Base-by-base conservation (phyloP, 345 rosid genomes). In the Noccaea bulbosa region DNA sequence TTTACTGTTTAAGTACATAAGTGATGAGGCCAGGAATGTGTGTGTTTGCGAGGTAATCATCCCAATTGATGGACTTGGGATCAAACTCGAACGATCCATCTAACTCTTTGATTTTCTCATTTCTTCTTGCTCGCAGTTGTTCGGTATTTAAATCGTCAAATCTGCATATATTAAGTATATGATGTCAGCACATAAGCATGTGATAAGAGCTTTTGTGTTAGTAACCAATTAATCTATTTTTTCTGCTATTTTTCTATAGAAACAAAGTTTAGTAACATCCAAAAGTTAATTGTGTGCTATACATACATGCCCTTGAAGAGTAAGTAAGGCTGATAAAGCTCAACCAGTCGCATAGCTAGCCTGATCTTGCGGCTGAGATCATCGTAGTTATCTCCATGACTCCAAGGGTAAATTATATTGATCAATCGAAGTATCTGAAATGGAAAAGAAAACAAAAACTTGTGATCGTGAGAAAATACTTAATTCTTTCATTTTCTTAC, bases 241-340 rank as follows among this genome's bases (percentile, higher is more conserved):
- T 20, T 20, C 4, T 27, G 30, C 30, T 27, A 27, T 27, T 27
- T 27, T 27, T 27, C 30, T 27, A 27, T 27, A 27, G 30, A 27
- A 27, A 24, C 24, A 35, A 57, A 37, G 20, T 73, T 47, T 17
- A 10, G 39, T 65, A 30, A 27, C 30, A 27, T 27, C 4, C 30
- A 27, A 53, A 30, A 45, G 58, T 15, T 45, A 52, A 37, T 4
- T 22, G 63, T 38, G n/a, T 32, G 34, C 50, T 35, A 38, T 51
- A 84, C 97, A 5, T 91, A 93, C 98, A 87, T 72, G 78, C 86
- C 98, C 50, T 69, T 39, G 87, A 88, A 94, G 90, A 91, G 89
- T 75, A 89, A 79, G 70, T 94, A 94, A 11, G 99, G 95, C 67
- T 82, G 60, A 78, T 94, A 94, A 22, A 94, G 87, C 27, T 91